These are phyloP conservation scores for Alternaria alternata DNA, from an alignment of 2,329 filamentous ascomycete species.

Conservation along the genomic window DNA sequence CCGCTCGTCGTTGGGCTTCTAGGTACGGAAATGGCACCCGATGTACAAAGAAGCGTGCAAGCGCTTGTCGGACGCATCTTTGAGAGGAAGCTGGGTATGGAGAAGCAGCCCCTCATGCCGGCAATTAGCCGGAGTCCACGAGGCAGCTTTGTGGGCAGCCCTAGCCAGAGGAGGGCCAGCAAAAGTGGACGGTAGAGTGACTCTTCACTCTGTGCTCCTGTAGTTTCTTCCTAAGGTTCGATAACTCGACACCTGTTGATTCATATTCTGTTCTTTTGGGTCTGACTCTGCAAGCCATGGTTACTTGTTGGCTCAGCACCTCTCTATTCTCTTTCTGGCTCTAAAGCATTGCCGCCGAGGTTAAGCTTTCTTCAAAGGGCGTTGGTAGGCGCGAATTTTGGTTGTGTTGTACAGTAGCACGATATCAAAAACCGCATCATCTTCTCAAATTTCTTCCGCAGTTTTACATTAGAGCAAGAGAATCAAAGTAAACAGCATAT, in stretches of 20 bases:
- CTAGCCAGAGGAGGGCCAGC: slow-evolving; percentile 23
- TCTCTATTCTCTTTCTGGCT: slow-evolving; percentile 3
- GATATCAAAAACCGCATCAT: slow-evolving; percentile 1
- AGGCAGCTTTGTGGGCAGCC: slow-evolving; percentile 33
- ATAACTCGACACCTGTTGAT: not conserved
- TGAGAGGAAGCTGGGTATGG: slow-evolving; percentile 58
- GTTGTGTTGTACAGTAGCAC: not conserved
- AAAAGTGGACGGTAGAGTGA: slow-evolving; percentile 15
- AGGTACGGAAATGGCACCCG: slow-evolving; percentile 78
- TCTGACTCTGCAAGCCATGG: not conserved
- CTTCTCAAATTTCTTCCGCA: not conserved
- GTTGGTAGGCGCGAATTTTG: not conserved
- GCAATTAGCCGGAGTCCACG: slow-evolving; percentile 29
- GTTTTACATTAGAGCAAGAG: not conserved
- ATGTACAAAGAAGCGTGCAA: slow-evolving; percentile 81
- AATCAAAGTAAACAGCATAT: not conserved
- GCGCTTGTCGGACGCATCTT: slow-evolving; percentile 82
- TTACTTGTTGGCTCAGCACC: not conserved
- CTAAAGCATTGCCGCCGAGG: not conserved
- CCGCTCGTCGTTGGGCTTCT: slow-evolving; percentile 84
- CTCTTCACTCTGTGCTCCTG: not conserved
- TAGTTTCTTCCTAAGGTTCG: not conserved
- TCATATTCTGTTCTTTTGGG: not conserved
- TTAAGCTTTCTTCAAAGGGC: not conserved
- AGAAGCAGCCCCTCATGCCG: slow-evolving; percentile 37